These are phyloP conservation scores for Phaseolus lunatus DNA, from an alignment of 306 rosid species.

Conservation along the genomic window DNA sequence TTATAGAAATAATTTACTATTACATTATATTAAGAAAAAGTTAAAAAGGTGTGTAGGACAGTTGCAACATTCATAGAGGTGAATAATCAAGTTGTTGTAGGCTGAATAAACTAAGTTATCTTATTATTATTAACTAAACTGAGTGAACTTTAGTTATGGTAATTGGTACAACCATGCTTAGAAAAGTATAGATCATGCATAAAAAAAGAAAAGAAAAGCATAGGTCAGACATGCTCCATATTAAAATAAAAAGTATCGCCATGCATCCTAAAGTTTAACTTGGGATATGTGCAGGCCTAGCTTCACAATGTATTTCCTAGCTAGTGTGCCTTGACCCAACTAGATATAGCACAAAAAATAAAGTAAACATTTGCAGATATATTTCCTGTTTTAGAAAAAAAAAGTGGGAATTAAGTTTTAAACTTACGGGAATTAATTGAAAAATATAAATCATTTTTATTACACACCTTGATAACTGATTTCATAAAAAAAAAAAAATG, in stretches of 20 bases:
- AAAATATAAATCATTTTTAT: neutral
- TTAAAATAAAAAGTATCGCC: neutral
- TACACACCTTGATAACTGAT: no score
- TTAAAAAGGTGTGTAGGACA: neutral
- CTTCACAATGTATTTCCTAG: neutral
- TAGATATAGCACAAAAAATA: neutral
- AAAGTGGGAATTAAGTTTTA: neutral
- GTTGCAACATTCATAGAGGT: neutral
- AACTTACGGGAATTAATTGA: neutral
- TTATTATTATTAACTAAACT: no score
- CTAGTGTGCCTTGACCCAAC: no score
- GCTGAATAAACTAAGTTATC: neutral
- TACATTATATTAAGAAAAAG: no score
- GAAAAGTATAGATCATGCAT: neutral
- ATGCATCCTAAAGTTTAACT: neutral
- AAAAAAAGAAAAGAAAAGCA: neutral
- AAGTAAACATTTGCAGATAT: neutral
- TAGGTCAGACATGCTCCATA: neutral
- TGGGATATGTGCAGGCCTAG: neutral
- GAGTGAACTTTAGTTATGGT: neutral
- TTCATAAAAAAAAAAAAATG: no score
- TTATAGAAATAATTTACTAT: no score
- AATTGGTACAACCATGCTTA: neutral
- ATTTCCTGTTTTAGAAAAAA: neutral
- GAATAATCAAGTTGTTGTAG: neutral